A percentile compares a stretch with the other conserved stretches of the same genome.
These are phyloP conservation scores for Talaromyces islandicus DNA, from an alignment of 2,329 filamentous ascomycete species.

Conservation along the genomic window DNA sequence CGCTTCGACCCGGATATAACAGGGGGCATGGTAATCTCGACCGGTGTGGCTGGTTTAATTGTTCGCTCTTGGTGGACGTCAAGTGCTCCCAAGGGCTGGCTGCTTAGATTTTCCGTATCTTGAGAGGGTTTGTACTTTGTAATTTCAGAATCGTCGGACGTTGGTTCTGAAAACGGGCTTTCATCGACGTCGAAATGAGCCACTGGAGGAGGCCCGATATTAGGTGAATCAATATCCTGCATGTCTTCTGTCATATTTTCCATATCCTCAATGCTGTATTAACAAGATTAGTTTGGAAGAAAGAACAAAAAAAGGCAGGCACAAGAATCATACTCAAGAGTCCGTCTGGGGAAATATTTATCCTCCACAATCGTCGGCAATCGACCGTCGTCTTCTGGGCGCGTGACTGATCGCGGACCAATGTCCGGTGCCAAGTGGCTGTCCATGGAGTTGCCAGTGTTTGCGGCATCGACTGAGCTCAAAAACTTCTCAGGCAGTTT, in stretches of 20 bases:
- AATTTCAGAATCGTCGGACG: not conserved
- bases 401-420: slow-evolving; percentile 2
- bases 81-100: not conserved
- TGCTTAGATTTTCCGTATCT: not conserved
- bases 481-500: slow-evolving; percentile 28
- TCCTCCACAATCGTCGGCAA: slow-evolving; percentile 57
- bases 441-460: not conserved
- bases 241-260: slow-evolving; percentile 21
- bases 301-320: not conserved
- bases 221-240: slow-evolving; percentile 23
- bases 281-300: not conserved
- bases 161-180: slow-evolving; percentile 11
- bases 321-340: slow-evolving; percentile 45
- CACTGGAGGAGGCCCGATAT: slow-evolving; percentile 43
- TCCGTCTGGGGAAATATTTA: slow-evolving; percentile 52
- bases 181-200: slow-evolving; percentile 33
- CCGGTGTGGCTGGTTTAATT: not conserved
- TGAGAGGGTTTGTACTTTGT: not conserved
- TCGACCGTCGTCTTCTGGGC: slow-evolving; percentile 25
- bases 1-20: slow-evolving; percentile 49
- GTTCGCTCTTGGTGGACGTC: not conserved
- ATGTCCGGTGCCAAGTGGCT: not conserved
- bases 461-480: slow-evolving; percentile 14
- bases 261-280: slow-evolving; percentile 31
- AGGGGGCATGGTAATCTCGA: slow-evolving; percentile 13